These are phyloP conservation scores for Cystofilobasidium capitatum DNA, from an alignment of 768 basidiomycete species.

Conservation along the genomic window DNA sequence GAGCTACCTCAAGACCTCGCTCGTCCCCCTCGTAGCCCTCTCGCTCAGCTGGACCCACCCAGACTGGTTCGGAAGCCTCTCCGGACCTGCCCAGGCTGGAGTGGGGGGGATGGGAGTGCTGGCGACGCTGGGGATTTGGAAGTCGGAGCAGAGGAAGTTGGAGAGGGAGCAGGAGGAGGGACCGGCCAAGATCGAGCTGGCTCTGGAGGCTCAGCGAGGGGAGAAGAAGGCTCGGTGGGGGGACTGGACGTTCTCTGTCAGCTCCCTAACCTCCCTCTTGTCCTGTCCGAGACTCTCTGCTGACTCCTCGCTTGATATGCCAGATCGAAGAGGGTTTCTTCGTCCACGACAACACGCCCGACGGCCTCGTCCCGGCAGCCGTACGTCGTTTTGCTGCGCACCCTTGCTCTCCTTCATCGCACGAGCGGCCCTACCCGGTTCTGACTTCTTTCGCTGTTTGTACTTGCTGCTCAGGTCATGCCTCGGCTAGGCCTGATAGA, in stretches of 20 bases:
- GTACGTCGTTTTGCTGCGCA: background rate
- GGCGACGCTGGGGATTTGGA: too few species aligned
- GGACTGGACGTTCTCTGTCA: background rate
- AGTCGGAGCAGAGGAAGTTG: too few species aligned
- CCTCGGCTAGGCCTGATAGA: constrained; percentile 18
- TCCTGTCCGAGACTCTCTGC: background rate
- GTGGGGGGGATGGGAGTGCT: too few species aligned
- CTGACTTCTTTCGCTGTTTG: background rate
- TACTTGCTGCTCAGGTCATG: background rate
- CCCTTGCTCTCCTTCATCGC: too few species aligned
- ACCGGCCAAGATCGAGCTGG: background rate
- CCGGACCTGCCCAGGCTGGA: too few species aligned
- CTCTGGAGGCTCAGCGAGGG: background rate
- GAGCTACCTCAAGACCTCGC: too few species aligned
- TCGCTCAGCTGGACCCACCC: too few species aligned
- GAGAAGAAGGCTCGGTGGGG: background rate
- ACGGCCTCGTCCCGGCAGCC: background rate
- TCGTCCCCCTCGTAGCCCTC: background rate
- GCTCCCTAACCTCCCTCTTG: background rate
- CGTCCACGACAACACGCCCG: background rate
- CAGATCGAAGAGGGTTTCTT: constrained; percentile 1
- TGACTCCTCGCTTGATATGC: background rate
- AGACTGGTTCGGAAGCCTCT: too few species aligned
- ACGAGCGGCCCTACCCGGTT: too few species aligned
- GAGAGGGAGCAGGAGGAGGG: too few species aligned